Conservation (phyloP, 169 alveolate species). For the Eimeria tenella region DNA sequence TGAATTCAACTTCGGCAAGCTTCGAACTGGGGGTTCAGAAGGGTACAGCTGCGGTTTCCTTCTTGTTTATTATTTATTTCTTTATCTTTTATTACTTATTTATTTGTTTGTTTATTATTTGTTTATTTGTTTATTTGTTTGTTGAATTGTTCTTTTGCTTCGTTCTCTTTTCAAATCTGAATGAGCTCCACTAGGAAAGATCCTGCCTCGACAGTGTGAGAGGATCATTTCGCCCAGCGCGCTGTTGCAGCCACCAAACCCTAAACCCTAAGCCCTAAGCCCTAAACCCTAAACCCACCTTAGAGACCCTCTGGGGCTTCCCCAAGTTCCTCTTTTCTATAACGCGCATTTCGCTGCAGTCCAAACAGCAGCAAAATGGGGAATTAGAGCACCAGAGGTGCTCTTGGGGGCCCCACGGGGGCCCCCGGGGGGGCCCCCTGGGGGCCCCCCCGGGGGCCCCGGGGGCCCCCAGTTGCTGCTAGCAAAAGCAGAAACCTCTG, state of each 20-base stretch:
- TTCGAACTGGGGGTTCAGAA: too few species aligned
- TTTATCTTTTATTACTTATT: neutral
- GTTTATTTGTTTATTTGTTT: neutral
- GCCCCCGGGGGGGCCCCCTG: slow-evolving; percentile 1
- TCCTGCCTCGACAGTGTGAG: too few species aligned
- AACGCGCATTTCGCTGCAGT: neutral
- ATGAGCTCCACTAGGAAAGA: too few species aligned
- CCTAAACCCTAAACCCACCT: neutral
- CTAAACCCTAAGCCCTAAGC: too few species aligned
- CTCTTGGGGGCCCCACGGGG: neutral
- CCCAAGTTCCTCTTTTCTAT: neutral
- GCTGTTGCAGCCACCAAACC: neutral
- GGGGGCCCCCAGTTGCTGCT: slow-evolving; percentile 16
- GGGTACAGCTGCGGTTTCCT: too few species aligned
- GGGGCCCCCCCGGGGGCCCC: slow-evolving; percentile 9
- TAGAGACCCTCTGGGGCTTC: neutral
- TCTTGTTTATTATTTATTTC: too few species aligned
- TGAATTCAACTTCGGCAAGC: too few species aligned
- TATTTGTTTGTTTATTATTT: neutral
- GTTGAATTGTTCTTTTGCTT: neutral
- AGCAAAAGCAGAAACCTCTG: neutral
- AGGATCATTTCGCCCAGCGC: too few species aligned
- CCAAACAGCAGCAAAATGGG: neutral
- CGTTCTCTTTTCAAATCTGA: neutral
- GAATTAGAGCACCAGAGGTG: neutral